A percentile compares a stretch with the other conserved stretches of the same genome.
These are phyloP conservation scores for Teunomyces pallodes DNA, from an alignment of 805 yeast genomes.

Conservation along the genomic window DNA sequence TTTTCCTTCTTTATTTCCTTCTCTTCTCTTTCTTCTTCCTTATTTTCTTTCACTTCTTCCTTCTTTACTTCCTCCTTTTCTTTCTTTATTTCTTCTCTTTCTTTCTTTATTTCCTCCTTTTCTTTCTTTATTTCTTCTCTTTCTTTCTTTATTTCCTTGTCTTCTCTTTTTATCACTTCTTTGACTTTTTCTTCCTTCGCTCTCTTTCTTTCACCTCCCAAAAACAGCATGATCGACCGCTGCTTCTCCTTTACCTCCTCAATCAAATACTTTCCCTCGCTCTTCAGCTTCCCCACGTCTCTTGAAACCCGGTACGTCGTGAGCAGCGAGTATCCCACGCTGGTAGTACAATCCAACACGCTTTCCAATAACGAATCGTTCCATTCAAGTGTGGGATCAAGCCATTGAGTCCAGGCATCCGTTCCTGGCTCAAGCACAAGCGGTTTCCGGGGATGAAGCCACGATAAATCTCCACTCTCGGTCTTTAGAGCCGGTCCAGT, in stretches of 20 bases:
- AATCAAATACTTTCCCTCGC: slow-evolving; percentile 44
- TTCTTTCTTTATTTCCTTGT: background rate
- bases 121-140: slow-evolving; percentile 1
- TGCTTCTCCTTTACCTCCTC: slow-evolving; percentile 22
- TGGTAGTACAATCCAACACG: slow-evolving; percentile 35
- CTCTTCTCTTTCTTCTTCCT: slow-evolving; percentile 1
- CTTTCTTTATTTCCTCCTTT: slow-evolving; percentile 2
- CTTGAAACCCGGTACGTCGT: slow-evolving; percentile 54
- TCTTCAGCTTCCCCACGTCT: slow-evolving; percentile 62
- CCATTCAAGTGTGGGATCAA: slow-evolving; percentile 45
- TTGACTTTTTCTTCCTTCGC: slow-evolving; percentile 4
- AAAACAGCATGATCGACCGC: slow-evolving; percentile 27
- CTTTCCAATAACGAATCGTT: slow-evolving; percentile 34
- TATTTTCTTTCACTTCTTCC: background rate
- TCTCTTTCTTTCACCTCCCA: slow-evolving; percentile 7
- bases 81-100: background rate
- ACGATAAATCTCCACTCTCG: slow-evolving; percentile 50
- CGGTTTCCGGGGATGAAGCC: slow-evolving; percentile 83
- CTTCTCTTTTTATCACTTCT: slow-evolving; percentile 6
- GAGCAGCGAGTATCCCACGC: slow-evolving; percentile 34
- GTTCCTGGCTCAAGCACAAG: slow-evolving; percentile 60
- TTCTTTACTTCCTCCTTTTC: slow-evolving; percentile 4
- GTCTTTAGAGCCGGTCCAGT: slow-evolving; percentile 59
- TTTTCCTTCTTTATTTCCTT: background rate
- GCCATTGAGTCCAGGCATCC: slow-evolving; percentile 62